phyloP scores from a whole-genome alignment of 2,329 filamentous ascomycete species.

The Fusarium mexicanum region DNA sequence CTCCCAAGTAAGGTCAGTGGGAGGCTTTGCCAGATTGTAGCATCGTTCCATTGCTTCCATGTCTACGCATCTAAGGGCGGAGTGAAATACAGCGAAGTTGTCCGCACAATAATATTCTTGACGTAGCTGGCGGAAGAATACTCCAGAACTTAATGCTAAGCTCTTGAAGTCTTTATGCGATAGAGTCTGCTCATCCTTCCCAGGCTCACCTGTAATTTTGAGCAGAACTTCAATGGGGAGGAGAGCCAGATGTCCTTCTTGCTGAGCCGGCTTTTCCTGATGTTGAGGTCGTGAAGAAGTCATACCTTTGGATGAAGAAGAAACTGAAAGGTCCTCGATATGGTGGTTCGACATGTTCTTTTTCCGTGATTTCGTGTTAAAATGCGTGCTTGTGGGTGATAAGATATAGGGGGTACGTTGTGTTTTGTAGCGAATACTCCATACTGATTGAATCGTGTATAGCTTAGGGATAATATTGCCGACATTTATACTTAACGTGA shows the following conservation, averaged over 20 bases:
- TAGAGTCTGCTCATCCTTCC: background rate
- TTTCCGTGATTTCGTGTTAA: background rate
- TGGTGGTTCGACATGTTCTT: rapidly evolving
- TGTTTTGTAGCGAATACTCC: rapidly evolving
- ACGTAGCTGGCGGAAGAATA: too few relatives aligned
- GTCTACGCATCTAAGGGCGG: rapidly evolving
- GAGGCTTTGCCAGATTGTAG: too few relatives aligned
- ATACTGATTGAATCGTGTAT: rapidly evolving
- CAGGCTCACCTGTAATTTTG: background rate
- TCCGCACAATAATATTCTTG: too few relatives aligned
- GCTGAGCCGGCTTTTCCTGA: rapidly evolving
- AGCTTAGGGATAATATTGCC: rapidly evolving
- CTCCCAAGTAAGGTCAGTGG: too few relatives aligned
- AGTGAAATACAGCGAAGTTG: too few relatives aligned
- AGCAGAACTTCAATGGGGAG: constrained; percentile 2
- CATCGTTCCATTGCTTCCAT: too few relatives aligned
- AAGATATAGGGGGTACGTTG: background rate
- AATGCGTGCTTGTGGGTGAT: background rate
- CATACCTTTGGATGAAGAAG: background rate
- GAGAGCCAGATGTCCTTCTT: background rate
- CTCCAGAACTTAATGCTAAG: rapidly evolving
- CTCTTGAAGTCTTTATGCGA: rapidly evolving
- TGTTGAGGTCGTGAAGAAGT: too few relatives aligned
- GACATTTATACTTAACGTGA: background rate
- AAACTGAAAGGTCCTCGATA: background rate